A percentile compares a stretch with the other conserved stretches of the same genome.
These are phyloP conservation scores for Phoma herbarum DNA, from an alignment of 2,329 filamentous ascomycete genomes.

Conservation along the genomic window DNA sequence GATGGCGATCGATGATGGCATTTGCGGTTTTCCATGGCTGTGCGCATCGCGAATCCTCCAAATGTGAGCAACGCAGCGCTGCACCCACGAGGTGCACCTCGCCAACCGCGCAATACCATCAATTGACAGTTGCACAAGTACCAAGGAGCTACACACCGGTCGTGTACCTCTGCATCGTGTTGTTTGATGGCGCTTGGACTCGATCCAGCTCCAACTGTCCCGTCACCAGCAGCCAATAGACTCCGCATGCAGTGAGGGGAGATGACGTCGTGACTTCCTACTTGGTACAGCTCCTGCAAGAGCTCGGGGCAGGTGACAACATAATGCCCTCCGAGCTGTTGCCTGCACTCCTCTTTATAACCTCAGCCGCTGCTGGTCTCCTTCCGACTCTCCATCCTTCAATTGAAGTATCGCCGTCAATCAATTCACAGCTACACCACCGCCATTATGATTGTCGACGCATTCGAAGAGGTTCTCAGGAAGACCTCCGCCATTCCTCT, in stretches of 20 bases:
- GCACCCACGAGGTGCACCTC: background rate
- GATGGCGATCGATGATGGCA: constrained; percentile 22
- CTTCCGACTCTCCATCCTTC: constrained; percentile 16
- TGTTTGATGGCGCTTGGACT: constrained; percentile 18
- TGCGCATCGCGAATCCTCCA: constrained; percentile 10
- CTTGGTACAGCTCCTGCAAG: constrained; percentile 39
- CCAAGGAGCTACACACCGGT: constrained; percentile 1
- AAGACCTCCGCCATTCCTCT: constrained; percentile 43
- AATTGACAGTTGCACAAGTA: background rate
- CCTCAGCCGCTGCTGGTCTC: constrained; percentile 20
- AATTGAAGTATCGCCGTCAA: constrained; percentile 15
- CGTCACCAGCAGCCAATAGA: constrained; percentile 29
- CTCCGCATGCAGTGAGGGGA: constrained; percentile 36
- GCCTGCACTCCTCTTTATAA: constrained; percentile 40
- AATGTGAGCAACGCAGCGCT: background rate
- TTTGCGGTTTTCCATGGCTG: constrained; percentile 16
- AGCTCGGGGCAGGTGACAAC: constrained; percentile 37
- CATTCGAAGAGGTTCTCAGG: constrained; percentile 55
- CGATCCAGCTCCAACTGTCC: constrained; percentile 20
- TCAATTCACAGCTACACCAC: constrained; percentile 22
- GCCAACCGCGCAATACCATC: background rate
- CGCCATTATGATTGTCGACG: constrained; percentile 57
- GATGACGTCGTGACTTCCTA: constrained; percentile 40
- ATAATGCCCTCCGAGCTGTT: constrained; percentile 29
- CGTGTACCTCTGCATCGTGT: constrained; percentile 17